Conservation (phyloP, 768 basidiomycete species). For the Phylloporus arenicola region DNA sequence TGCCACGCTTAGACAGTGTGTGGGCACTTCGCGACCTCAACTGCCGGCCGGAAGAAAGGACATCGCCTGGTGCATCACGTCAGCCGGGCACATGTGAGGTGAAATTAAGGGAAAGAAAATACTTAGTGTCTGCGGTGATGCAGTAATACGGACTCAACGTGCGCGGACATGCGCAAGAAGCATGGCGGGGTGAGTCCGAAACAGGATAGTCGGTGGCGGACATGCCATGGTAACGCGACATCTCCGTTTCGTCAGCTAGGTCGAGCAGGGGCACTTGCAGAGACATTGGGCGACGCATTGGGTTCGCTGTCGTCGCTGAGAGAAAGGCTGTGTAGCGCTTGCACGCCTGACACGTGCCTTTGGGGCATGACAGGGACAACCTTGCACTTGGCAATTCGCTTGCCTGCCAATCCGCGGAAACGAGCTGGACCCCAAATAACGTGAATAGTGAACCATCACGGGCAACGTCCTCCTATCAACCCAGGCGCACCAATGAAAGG, state of each 20-base stretch:
- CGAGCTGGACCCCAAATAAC: neutral
- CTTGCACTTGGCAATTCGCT: neutral
- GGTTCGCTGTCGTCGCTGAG: neutral
- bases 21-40: constrained; percentile 9
- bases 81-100: constrained; percentile 13
- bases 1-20: constrained; percentile 26
- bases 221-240: neutral
- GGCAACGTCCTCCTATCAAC: no score
- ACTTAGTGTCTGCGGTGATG: constrained; percentile 4
- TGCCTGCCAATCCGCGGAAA: neutral
- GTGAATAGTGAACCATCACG: neutral
- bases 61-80: constrained; percentile 23
- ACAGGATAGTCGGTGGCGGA: neutral
- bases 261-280: neutral
- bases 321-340: neutral
- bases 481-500: no score
- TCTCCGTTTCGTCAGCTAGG: neutral
- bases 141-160: constrained; percentile 12
- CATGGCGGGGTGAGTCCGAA: constrained; percentile 16
- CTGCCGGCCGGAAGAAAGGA: constrained; percentile 20
- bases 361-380: no score
- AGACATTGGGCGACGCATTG: neutral
- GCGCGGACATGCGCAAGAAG: constrained; percentile 24
- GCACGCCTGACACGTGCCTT: neutral
- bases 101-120: constrained; percentile 22